Conservation (phyloP, 2,329 filamentous ascomycete species). For the Fusarium pilosicola region DNA sequence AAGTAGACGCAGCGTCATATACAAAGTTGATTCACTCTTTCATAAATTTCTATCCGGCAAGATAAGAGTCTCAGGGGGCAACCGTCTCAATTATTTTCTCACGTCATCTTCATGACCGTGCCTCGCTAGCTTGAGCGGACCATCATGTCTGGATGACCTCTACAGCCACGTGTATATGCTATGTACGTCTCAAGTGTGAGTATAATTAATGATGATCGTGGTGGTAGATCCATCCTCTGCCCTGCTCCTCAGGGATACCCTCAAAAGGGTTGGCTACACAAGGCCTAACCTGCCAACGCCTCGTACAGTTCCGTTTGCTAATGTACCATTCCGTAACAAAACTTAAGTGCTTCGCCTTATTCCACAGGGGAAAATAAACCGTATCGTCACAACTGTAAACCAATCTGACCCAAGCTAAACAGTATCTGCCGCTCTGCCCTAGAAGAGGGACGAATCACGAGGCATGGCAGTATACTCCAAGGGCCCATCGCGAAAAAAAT, state of each 20-base stretch:
- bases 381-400: conserved; percentile 17
- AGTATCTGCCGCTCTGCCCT: conserved; percentile 9
- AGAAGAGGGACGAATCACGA: conserved; percentile 7
- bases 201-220: conserved; percentile 42
- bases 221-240: conserved; percentile 38
- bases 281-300: conserved; percentile 40
- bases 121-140: conserved; percentile 4
- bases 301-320: conserved; percentile 43
- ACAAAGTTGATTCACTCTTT: background rate
- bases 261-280: conserved; percentile 24
- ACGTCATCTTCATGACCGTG: conserved; percentile 24
- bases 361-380: conserved; percentile 14
- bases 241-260: conserved; percentile 21
- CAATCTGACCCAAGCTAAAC: conserved; percentile 26
- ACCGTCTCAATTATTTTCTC: conserved; percentile 33
- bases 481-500: conserved; percentile 1
- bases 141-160: conserved; percentile 29
- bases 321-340: conserved; percentile 39
- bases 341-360: conserved; percentile 42
- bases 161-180: conserved; percentile 43
- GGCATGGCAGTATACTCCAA: conserved; percentile 12
- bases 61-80: background rate
- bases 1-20: conserved; percentile 44
- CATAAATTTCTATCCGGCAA: background rate
- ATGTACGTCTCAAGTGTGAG: conserved; percentile 39